Evolutionary conservation across 345 rosid genomes (phyloP).

Genomic region (Rhodamnia rubescens): DNA sequence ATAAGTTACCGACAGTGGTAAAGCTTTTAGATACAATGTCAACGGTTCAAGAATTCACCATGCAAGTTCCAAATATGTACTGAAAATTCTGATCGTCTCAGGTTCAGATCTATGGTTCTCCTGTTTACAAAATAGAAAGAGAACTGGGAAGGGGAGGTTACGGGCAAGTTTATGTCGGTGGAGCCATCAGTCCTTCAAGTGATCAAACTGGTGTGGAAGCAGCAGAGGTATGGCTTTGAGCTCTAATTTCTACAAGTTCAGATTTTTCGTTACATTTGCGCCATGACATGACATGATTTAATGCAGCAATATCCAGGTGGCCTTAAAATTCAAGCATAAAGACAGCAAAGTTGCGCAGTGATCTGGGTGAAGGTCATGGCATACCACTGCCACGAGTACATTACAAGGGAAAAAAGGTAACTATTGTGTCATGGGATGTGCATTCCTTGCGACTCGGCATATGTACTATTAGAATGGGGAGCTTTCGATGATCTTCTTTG

Average conservation of each 20-base stretch:
- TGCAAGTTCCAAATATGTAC: background rate
- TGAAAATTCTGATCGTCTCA: conserved; percentile 8
- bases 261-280: background rate
- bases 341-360: conserved; percentile 67
- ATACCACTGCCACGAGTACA: conserved; percentile 41
- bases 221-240: conserved; percentile 29
- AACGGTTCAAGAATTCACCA: background rate
- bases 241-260: background rate
- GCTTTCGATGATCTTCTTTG: background rate
- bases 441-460: background rate
- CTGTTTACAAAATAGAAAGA: conserved; percentile 57
- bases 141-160: conserved; percentile 93
- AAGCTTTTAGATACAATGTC: background rate
- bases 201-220: conserved; percentile 69
- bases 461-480: background rate
- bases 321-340: conserved; percentile 83
- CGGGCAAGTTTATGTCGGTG: conserved; percentile 91
- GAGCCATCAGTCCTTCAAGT: conserved; percentile 30
- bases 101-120: conserved; percentile 89
- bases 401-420: conserved; percentile 66
- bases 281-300: background rate
- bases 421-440: conserved; percentile 55
- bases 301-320: conserved; percentile 33
- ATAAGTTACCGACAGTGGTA: background rate
- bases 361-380: conserved; percentile 66